Evolutionary conservation across 768 basidiomycete genomes (phyloP).

Genomic region (Hypholoma fasciculare): DNA sequence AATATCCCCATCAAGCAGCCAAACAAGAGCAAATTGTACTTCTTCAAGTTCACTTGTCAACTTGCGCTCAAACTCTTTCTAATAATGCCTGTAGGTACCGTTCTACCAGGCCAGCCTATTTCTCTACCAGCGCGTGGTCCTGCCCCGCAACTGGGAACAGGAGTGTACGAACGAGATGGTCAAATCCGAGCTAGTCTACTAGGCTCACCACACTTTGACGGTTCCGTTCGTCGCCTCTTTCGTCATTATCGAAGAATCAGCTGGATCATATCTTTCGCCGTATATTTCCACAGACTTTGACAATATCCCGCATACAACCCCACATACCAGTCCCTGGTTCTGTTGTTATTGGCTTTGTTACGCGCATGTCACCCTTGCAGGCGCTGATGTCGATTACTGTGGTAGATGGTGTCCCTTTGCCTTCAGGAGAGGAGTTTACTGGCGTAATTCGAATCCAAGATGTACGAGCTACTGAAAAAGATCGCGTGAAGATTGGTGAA

Average conservation of each 20-base stretch:
- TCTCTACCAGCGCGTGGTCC: constrained; percentile 51
- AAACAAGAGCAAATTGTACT: constrained; percentile 31
- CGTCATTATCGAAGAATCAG: constrained; percentile 13
- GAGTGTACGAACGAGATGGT: constrained; percentile 65
- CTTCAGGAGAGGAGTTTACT: constrained; percentile 83
- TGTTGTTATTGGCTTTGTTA: constrained; percentile 80
- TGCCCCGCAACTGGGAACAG: constrained; percentile 57
- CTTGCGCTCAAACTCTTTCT: constrained; percentile 1
- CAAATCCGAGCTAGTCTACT: constrained; percentile 70
- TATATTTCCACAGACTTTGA: constrained; percentile 47
- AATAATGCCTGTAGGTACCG: constrained; percentile 20
- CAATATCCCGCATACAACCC: constrained; percentile 66
- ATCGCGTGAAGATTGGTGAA: constrained; percentile 85
- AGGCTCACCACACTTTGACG: constrained; percentile 60
- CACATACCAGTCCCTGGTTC: constrained; percentile 75
- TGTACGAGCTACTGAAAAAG: constrained; percentile 87
- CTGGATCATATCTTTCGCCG: constrained; percentile 18
- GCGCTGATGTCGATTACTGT: constrained; percentile 83
- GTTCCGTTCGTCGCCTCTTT: constrained; percentile 58
- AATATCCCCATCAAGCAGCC: constrained; percentile 16
- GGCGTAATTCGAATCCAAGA: constrained; percentile 90
- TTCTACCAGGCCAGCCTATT: constrained; percentile 83
- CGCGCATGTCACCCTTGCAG: constrained; percentile 80
- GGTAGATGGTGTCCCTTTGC: constrained; percentile 83
- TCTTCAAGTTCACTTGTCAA: constrained; percentile 10